Evolutionary conservation across 2,329 filamentous ascomycete species (phyloP).

Genomic region (Periconia sp.): DNA sequence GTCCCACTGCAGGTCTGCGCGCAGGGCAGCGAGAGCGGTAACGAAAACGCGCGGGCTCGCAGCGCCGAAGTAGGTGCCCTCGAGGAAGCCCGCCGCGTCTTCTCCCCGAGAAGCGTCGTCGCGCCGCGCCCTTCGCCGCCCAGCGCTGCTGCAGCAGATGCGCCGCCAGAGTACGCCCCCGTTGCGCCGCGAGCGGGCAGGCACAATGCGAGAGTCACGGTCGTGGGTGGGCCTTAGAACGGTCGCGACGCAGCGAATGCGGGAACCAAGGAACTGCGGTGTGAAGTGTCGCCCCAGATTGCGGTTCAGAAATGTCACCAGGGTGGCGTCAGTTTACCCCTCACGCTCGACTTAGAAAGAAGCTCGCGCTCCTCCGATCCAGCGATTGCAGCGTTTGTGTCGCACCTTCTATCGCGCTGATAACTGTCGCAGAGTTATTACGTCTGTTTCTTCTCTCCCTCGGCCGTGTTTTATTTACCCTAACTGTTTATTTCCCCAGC

Average conservation of each 20-base stretch:
- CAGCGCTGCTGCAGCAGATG: slow-evolving; percentile 7
- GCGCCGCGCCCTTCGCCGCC: slow-evolving; percentile 21
- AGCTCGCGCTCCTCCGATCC: neutral
- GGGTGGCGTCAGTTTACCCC: neutral
- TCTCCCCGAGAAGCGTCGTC: slow-evolving; percentile 38
- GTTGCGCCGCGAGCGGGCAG: neutral
- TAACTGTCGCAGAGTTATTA: too few relatives aligned
- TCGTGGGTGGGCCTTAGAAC: slow-evolving; percentile 1
- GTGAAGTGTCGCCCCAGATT: neutral
- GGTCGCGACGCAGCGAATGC: neutral
- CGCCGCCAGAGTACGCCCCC: slow-evolving; percentile 33
- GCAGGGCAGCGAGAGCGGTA: slow-evolving; percentile 37
- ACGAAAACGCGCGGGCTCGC: slow-evolving; percentile 33
- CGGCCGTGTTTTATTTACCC: too few relatives aligned
- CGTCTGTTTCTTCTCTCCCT: too few relatives aligned
- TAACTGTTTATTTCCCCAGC: too few relatives aligned
- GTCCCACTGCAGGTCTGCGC: slow-evolving; percentile 51
- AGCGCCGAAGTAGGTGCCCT: slow-evolving; percentile 29
- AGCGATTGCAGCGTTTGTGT: too few relatives aligned
- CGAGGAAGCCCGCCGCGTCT: slow-evolving; percentile 35
- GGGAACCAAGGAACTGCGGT: neutral
- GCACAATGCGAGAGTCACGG: slow-evolving; percentile 6
- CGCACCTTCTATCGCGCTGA: too few relatives aligned
- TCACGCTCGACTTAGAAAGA: neutral
- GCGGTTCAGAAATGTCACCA: neutral